phyloP scores from a whole-genome alignment of 2,329 filamentous ascomycete genomes.

The Neonectria neomacrospora region DNA sequence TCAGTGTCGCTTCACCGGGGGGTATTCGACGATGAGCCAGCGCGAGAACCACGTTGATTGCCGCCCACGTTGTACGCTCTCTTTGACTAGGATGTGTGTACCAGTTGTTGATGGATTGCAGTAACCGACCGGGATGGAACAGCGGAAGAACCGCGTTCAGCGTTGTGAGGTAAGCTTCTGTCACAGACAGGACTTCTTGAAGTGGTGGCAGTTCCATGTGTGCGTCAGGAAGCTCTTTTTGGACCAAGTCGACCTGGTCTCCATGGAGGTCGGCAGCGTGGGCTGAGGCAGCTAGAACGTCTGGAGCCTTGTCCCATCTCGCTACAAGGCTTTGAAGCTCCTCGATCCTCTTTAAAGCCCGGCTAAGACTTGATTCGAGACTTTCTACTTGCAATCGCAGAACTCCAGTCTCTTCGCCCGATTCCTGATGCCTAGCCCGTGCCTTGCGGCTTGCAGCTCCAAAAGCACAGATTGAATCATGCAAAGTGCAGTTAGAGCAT shows the following conservation, averaged over 20 bases:
- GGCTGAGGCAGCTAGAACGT: too few species aligned
- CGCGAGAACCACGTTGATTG: slow-evolving; percentile 27
- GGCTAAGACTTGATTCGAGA: too few species aligned
- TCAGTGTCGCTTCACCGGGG: not conserved
- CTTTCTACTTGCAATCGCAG: too few species aligned
- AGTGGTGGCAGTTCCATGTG: not conserved
- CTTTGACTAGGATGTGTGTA: slow-evolving; percentile 7
- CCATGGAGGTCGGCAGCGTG: too few species aligned
- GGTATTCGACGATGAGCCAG: slow-evolving; percentile 28
- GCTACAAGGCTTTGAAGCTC: too few species aligned
- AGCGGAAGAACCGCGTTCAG: slow-evolving; percentile 29
- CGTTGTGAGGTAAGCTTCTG: not conserved
- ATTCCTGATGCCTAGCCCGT: too few species aligned
- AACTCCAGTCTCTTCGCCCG: too few species aligned
- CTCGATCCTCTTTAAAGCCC: too few species aligned
- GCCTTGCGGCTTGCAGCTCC: slow-evolving; percentile 19
- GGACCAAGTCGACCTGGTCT: not conserved
- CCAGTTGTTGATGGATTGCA: slow-evolving; percentile 4
- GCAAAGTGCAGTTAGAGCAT: slow-evolving; percentile 24
- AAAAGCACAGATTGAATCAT: slow-evolving; percentile 14
- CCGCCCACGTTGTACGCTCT: slow-evolving; percentile 20
- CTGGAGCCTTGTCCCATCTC: too few species aligned
- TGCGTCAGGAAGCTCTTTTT: too few species aligned
- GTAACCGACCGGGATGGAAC: slow-evolving; percentile 13
- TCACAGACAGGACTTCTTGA: not conserved